A percentile compares a stretch with the other conserved stretches of the same genome.
Evolutionary conservation across 2,329 filamentous ascomycete species (phyloP).

Genomic region (Basipetospora chlamydospora): DNA sequence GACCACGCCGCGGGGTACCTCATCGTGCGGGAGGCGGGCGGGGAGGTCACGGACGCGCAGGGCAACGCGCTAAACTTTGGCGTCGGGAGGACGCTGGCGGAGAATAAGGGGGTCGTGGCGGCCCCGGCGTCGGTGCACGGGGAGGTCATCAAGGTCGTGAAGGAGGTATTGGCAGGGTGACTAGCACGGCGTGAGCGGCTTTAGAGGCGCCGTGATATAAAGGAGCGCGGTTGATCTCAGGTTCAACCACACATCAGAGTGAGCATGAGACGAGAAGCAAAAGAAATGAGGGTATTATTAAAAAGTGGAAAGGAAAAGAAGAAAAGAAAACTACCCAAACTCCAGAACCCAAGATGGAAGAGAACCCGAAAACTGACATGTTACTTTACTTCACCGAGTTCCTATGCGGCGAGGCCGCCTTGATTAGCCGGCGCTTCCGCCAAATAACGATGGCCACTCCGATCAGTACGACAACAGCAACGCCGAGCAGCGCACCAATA

Average conservation of each 20-base stretch:
- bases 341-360: no score
- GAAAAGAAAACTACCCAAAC: no score
- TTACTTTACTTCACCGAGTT: no score
- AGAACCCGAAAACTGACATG: no score
- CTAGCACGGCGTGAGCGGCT: no score
- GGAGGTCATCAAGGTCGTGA: constrained; percentile 67
- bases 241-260: no score
- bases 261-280: no score
- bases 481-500: constrained; percentile 44
- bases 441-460: constrained; percentile 31
- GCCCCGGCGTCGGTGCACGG: constrained; percentile 64
- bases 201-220: not conserved
- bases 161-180: constrained; percentile 55
- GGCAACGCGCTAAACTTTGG: constrained; percentile 80
- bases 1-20: constrained; percentile 93
- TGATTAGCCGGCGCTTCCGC: no score
- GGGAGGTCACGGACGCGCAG: constrained; percentile 75
- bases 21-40: constrained; percentile 87
- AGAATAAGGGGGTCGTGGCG: constrained; percentile 90
- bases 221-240: no score
- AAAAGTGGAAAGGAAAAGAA: not conserved
- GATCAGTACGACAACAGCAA: constrained; percentile 39
- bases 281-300: not conserved
- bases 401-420: no score
- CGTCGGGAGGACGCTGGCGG: constrained; percentile 67